Evolutionary conservation across 495 filamentous ascomycete genomes (phyloP), one percentile per base, ranked within the genome.

Genomic region (Sphaerosporella brunnea): DNA sequence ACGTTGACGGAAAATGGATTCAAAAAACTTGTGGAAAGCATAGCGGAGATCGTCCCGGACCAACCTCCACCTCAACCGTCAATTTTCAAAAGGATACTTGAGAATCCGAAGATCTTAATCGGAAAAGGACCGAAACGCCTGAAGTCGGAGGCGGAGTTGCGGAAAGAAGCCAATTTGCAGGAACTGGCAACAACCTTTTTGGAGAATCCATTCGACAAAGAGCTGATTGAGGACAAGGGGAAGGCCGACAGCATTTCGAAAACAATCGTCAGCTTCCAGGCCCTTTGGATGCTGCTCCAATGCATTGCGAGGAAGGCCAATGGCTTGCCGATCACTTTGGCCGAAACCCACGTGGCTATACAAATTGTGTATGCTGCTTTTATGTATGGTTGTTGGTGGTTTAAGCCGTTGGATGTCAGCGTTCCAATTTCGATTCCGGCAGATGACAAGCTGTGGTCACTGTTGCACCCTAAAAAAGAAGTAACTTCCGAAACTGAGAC

Each of bases 261-360:
- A 34, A 15, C 40, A 0, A 13, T 63, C 8, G 30, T 51, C 7
- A 19, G 53, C 8, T 28, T 60, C 32, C 59, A 63, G 40, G 59
- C 48, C 9, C 18, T 39, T 4, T 63, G 59, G 59, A 57, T 58
- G 46, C 38, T 60, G 1, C 15, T 53, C 1, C 59, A 63, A 46
- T 38, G 45, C 23, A 19, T 53, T n/a, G 52, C 40, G 5, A 40
- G 58, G n/a, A 47, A 34, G 24, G 3, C 19, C 10, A 2, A 37
- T 23, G 20, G 45, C 11, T 36, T 61, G 13, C 48, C 55, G 1
- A 44, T 59, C n/a, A 59, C 49, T 3, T 43, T 61, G 2, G 15
- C 59, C 5, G 60, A 63, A 40, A 42, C 61, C 25, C 55, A 63
- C 32, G 55, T 57, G 4, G 20, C 51, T 30, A 53, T 52, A 15